Evolutionary conservation across 108 stramenopile genomes (phyloP).

Genomic region (Mediolabrus comicus): DNA sequence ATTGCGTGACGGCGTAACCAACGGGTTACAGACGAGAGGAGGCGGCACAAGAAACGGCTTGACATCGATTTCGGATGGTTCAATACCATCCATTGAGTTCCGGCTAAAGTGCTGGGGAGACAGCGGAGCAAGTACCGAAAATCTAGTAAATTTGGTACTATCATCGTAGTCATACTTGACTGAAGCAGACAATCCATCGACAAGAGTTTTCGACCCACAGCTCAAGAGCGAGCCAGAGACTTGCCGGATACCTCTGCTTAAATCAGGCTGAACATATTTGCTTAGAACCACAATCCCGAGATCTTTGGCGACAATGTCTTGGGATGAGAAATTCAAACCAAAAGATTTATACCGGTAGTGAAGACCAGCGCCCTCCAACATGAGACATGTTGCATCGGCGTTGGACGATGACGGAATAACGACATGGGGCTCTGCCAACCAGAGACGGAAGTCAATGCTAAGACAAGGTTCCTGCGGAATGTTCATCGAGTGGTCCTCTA

Average conservation of each 20-base stretch:
- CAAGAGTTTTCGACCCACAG: constrained; percentile 46
- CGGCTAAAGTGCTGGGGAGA: constrained; percentile 27
- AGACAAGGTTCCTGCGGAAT: constrained; percentile 18
- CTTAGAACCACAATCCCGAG: constrained; percentile 53
- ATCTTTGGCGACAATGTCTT: constrained; percentile 66
- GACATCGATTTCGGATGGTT: constrained; percentile 50
- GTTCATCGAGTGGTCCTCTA: constrained; percentile 6
- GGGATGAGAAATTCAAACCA: constrained; percentile 56
- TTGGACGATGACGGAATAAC: constrained; percentile 52
- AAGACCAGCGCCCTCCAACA: constrained; percentile 63
- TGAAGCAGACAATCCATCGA: constrained; percentile 78
- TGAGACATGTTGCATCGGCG: constrained; percentile 40
- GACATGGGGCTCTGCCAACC: constrained; percentile 53
- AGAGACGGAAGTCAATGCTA: constrained; percentile 81
- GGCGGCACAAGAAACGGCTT: constrained; percentile 49
- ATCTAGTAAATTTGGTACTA: constrained; percentile 44
- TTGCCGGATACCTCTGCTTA: constrained; percentile 37
- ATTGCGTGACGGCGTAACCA: constrained; percentile 30
- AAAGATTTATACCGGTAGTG: constrained; percentile 79
- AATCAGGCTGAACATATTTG: constrained; percentile 17
- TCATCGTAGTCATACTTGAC: constrained; percentile 62
- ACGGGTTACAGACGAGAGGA: constrained; percentile 64
- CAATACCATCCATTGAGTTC: constrained; percentile 33
- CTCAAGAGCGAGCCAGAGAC: constrained; percentile 40
- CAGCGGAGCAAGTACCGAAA: constrained; percentile 58